A percentile compares a stretch with the other conserved stretches of the same genome.
These are phyloP conservation scores for Thielaviopsis populi DNA, from an alignment of 2,329 filamentous ascomycete species.

Conservation along the genomic window DNA sequence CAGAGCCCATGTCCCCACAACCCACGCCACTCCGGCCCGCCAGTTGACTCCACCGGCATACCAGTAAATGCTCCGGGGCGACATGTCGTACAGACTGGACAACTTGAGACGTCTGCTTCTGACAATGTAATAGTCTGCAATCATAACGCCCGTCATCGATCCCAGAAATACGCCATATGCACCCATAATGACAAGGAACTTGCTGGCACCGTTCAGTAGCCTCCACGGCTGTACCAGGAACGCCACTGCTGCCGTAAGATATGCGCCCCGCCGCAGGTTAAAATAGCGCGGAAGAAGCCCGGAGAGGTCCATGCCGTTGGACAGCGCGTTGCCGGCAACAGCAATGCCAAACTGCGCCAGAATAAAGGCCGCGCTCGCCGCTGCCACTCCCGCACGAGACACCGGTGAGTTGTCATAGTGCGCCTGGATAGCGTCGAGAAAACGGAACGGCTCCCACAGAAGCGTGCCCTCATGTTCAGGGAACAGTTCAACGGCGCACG, in stretches of 20 bases:
- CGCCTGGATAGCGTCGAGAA: constrained; percentile 31
- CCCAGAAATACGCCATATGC: constrained; percentile 25
- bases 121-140: constrained; percentile 27
- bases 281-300: constrained; percentile 16
- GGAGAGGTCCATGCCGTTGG: constrained; percentile 17
- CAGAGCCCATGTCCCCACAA: constrained; percentile 26
- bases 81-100: constrained; percentile 27
- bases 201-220: constrained; percentile 22
- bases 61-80: constrained; percentile 29
- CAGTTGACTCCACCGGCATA: constrained; percentile 27
- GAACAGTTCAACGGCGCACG: constrained; percentile 29
- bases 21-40: constrained; percentile 29
- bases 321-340: constrained; percentile 15
- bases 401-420: constrained; percentile 20
- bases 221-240: constrained; percentile 21
- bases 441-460: constrained; percentile 30
- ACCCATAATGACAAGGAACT: constrained; percentile 24
- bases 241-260: constrained; percentile 12
- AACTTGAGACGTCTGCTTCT: constrained; percentile 27
- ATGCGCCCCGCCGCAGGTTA: constrained; percentile 15
- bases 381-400: constrained; percentile 21
- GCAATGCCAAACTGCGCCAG: constrained; percentile 26
- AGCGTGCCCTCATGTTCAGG: constrained; percentile 28
- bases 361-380: constrained; percentile 26
- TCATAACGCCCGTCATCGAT: constrained; percentile 29